Conservation (phyloP, 2,329 filamentous ascomycete species). For the Thermothelomyces thermophilus region DNA sequence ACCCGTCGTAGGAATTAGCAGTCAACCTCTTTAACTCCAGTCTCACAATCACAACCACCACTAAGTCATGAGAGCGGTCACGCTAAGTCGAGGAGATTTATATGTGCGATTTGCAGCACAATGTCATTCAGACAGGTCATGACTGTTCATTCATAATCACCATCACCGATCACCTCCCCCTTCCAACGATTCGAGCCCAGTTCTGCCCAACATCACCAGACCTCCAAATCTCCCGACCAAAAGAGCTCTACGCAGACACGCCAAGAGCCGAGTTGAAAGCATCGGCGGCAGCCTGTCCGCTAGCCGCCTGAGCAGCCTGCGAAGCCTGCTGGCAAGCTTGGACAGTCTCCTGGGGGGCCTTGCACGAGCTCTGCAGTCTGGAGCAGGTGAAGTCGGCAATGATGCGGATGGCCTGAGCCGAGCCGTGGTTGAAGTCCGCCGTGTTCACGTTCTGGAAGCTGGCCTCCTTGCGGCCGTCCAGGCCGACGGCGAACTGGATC, state of each 20-base stretch:
- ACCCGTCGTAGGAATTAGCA: no score
- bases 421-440: constrained; percentile 46
- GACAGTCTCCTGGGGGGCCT: constrained; percentile 29
- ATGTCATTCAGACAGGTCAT: no score
- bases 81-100: no score
- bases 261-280: constrained; percentile 36
- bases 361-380: constrained; percentile 32
- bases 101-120: no score
- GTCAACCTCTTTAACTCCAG: no score
- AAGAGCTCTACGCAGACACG: constrained; percentile 20
- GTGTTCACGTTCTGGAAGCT: constrained; percentile 36
- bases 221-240: not conserved
- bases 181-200: not conserved
- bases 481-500: constrained; percentile 42
- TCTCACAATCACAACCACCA: no score
- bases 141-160: no score
- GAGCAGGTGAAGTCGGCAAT: constrained; percentile 35
- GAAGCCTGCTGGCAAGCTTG: constrained; percentile 30
- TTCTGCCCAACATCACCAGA: no score
- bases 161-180: not conserved
- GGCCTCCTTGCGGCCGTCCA: constrained; percentile 41
- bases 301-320: constrained; percentile 28
- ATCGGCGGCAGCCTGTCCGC: constrained; percentile 34
- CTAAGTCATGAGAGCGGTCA: no score
- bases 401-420: constrained; percentile 35